Evolutionary conservation across 441 rosid species (phyloP), one percentile per base, ranked within the genome.

Genomic region (Cnidoscolus chayamansa): DNA sequence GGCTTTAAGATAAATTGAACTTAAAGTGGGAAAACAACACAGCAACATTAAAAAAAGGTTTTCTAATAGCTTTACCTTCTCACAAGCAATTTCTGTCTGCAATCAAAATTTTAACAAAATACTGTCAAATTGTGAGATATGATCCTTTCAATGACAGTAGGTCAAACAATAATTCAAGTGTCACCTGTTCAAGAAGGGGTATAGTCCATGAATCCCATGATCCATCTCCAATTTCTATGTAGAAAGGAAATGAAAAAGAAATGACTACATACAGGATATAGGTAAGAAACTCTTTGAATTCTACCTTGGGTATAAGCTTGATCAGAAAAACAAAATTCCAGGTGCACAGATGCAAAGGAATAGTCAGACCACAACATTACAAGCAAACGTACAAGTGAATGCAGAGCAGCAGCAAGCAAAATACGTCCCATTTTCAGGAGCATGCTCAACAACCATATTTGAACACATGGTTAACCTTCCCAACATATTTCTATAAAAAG

Each of bases 191-290:
- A 4, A 63, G 62, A 47, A 93, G 91, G 11, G 98, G 96, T 85
- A 89, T 80, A n/a, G 88, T 84, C 94, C 97, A 93, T 45, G 98
- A 93, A 83, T 91, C 96, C 98, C 92, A 93, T 6, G 88, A 49
- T 63, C 98, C 98, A 50, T 91, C 88, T 71, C 98, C 96, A 77
- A 91, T 91, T 78, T 89, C 94, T 69, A 97, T 93, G 73, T 68
- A 71, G 51, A 56, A 9, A 59, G 20, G 40, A 66, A 62, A 53
- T 55, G 19, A 37, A 50, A 47, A 76, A 62, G 31, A 76, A 58
- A 63, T 31, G 45, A 56, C 63, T 35, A 43, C 1, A n/a, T 45
- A 20, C 17, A 57, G 54, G 61, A 68, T 53, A 43, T n/a, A 15
- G 20, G 16, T 53, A 57, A 54, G 8, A 37, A 1, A 47, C 45